Conservation (phyloP, 768 basidiomycete genomes). For the Hygrophoropsis aurantiaca region DNA sequence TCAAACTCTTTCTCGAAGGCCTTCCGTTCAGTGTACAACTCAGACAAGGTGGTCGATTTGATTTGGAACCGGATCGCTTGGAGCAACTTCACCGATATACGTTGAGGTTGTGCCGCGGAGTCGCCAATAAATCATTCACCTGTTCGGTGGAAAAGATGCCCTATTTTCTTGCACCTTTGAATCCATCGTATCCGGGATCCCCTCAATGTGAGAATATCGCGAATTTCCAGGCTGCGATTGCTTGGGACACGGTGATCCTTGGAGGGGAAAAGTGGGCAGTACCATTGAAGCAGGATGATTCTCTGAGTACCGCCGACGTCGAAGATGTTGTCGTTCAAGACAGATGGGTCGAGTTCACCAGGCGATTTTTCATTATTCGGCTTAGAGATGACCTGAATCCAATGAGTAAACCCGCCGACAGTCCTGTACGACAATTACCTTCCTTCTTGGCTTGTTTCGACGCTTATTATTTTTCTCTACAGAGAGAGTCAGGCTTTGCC, state of each 20-base stretch:
- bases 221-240: conserved; percentile 46
- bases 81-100: conserved; percentile 60
- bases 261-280: conserved; percentile 54
- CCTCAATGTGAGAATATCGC: conserved; percentile 18
- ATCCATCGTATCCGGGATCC: conserved; percentile 26
- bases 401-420: conserved; percentile 65
- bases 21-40: conserved; percentile 42
- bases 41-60: conserved; percentile 48
- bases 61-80: conserved; percentile 45
- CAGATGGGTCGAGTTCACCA: conserved; percentile 71
- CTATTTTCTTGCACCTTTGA: conserved; percentile 70
- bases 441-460: conserved; percentile 1
- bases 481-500: conserved; percentile 63
- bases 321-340: conserved; percentile 75
- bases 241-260: conserved; percentile 60
- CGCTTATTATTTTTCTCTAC: conserved; percentile 8
- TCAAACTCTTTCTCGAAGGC: conserved; percentile 63
- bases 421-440: conserved; percentile 47
- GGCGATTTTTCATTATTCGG: conserved; percentile 58
- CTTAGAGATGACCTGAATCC: conserved; percentile 72
- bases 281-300: conserved; percentile 42
- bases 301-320: conserved; percentile 35
- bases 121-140: conserved; percentile 68
- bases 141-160: conserved; percentile 53
- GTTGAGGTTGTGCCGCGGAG: conserved; percentile 55